Conservation (phyloP, 2,329 filamentous ascomycete genomes). For the Phialophora macrospora region DNA sequence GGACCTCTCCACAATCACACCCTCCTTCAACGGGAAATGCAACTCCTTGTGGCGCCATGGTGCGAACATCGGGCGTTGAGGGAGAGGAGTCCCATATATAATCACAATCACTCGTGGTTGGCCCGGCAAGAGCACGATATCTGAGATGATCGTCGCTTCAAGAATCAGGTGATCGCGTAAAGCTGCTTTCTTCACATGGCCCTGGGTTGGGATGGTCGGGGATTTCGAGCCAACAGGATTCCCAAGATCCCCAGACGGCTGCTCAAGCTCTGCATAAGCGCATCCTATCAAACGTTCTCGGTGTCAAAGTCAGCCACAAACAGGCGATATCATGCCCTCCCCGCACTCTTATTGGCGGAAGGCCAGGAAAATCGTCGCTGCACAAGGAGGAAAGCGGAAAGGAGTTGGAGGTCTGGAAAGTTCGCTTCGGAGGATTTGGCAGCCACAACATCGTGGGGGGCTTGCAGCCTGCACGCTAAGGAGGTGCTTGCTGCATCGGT, state of each 20-base stretch:
- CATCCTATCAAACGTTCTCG: slow-evolving; percentile 20
- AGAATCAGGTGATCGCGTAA: slow-evolving; percentile 26
- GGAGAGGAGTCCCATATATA: not conserved
- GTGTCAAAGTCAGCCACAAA: slow-evolving; percentile 27
- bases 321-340: slow-evolving; percentile 9
- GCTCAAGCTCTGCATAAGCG: slow-evolving; percentile 7
- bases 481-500: slow-evolving; percentile 13
- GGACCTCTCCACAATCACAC: slow-evolving; percentile 31
- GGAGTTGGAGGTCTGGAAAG: slow-evolving; percentile 18
- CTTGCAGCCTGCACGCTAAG: slow-evolving; percentile 14
- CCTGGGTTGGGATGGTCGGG: not conserved
- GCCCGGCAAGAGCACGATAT: not conserved
- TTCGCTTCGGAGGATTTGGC: slow-evolving; percentile 17
- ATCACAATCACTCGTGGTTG: slow-evolving; percentile 4
- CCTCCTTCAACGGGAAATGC: slow-evolving; percentile 28
- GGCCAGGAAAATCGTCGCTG: slow-evolving; percentile 14
- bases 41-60: slow-evolving; percentile 27
- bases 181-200: not conserved
- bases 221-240: not conserved
- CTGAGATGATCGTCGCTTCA: not conserved
- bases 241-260: not conserved
- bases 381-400: slow-evolving; percentile 16
- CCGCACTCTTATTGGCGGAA: slow-evolving; percentile 20
- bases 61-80: slow-evolving; percentile 4
- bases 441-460: slow-evolving; percentile 11